Base-by-base conservation (phyloP, 495 filamentous ascomycete species). In the Lentithecium fluviatile region DNA sequence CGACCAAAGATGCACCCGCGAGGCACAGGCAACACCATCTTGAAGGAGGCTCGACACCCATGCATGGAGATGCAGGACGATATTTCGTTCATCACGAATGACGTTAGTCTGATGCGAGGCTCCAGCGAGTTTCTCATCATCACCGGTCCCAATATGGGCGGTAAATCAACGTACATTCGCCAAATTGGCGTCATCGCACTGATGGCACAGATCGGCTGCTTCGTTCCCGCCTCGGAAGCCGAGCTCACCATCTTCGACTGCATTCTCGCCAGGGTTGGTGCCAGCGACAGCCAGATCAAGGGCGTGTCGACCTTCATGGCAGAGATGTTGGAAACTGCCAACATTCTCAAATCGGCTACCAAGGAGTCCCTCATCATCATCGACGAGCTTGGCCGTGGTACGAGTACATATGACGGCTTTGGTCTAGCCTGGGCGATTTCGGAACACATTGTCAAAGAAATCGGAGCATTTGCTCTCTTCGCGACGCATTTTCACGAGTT, bases 31-130 rank as follows among this genome's bases (percentile, higher is more conserved):
- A 84, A 90, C 55, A 97, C 94, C 0, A 78, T 96, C 20, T 80
- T 99, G 17, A 91, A 86, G 68, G 94, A 96, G 70, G 93, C 94
- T 2, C 88, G 95, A 8, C 94, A 99, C 71, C 95, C 94, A 0
- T 99, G 94, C 72, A 91, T 99, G 90, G 94, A 99, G 71, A 91
- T 96, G 89, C 94, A 99, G 73, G 94, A 99, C 65, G 95, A 97
- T 68, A 84, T 99, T 42, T 89, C 90, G 52, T 99, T 99, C 77
- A 97, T 99, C 72, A 97, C 92, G 53, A 99, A 99, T 69, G 93
- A 99, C 61, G 93, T 97, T 25, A 83, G 81, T 32, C 82, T 99
- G 65, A 75, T 82, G n/a, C 83, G 92, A 12, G 89, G 86, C 51
- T 80, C 81, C 40, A 95, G 89, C 0, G 90, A 90, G 15, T 97